Evolutionary conservation across 352 stramenopile genomes (phyloP), one percentile per base, ranked within the genome.

Genomic region (Phytophthora pluvialis): DNA sequence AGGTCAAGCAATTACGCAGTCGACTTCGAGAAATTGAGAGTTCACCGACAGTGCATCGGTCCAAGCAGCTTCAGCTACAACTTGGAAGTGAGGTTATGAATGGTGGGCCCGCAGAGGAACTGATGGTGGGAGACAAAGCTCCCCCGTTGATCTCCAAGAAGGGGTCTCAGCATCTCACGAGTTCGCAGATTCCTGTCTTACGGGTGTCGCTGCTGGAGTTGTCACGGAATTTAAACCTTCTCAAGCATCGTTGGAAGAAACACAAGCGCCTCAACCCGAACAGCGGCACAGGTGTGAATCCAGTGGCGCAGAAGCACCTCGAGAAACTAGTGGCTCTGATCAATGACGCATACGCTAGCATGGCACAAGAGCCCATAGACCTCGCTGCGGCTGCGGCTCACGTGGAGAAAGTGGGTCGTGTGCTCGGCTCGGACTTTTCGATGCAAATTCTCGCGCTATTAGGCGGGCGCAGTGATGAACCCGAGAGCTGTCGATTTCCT

Each of bases 191-290:
- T 7, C 83, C 86, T 42, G 77, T 88, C 44, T 59, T 94, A 29
- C 86, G 86, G 8, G 78, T 92, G 3, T 88, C 80, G 29, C 57
- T 94, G 3, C 62, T 94, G 5, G 86, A 94, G 56, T 56, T 94
- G 33, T 86, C 79, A 4, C 77, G 78, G 3, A 92, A 91, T 52
- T 67, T 94, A 18, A 86, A 90, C n/a, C 12, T 83, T 21, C 62
- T 93, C 10, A 81, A 86, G 16, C 73, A 89, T 26, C 71, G 76
- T 18, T 88, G 81, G 78, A 78, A 84, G 43, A 86, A 80, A 25
- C 72, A 85, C 39, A 81, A 74, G 18, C 52, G 54, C 33, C 67
- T 82, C n/a, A 80, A 74, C 35, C 46, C 60, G 3, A 68, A 73
- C 46, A 72, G 66, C 4, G 32, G 52, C 18, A 45, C 29, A 9